phyloP scores from a whole-genome alignment of 768 basidiomycete genomes.

The Chalciporus pseudorubinellus region DNA sequence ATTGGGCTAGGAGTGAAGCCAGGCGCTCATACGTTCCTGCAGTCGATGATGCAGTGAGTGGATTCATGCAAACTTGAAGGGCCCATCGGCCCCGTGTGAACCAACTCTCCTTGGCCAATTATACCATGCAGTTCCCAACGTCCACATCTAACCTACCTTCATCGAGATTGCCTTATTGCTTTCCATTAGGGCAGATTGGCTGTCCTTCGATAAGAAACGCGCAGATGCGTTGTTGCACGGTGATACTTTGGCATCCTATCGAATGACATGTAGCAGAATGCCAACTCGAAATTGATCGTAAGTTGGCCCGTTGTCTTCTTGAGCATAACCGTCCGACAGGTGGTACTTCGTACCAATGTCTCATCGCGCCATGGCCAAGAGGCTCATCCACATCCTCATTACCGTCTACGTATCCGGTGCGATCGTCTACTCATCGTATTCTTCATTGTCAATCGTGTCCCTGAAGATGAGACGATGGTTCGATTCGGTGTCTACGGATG shows the following conservation, averaged over 20 bases:
- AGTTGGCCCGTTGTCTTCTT: background rate
- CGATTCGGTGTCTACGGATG: background rate
- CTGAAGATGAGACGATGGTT: conserved; percentile 9
- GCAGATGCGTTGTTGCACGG: background rate
- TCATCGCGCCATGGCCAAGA: conserved; percentile 8
- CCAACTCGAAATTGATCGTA: conserved; percentile 14
- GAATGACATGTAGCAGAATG: conserved; percentile 9
- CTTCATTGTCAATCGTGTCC: conserved; percentile 14
- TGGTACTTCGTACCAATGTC: conserved; percentile 6
- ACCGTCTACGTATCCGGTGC: conserved; percentile 27
- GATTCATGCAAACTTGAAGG: conserved; percentile 3
- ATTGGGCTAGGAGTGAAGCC: conserved; percentile 20
- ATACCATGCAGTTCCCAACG: too few species aligned
- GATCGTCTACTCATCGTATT: conserved; percentile 32
- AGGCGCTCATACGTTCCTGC: conserved; percentile 20
- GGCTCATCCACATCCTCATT: conserved; percentile 13
- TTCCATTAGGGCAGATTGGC: background rate
- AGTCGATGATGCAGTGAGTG: background rate
- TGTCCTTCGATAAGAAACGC: background rate
- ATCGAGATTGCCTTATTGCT: too few species aligned
- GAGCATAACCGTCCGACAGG: background rate
- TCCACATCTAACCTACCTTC: too few species aligned
- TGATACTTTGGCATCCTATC: background rate
- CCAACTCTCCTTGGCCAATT: background rate
- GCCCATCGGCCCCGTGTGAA: background rate